Evolutionary conservation across 1,284 basidiomycete species (phyloP), one percentile per base, ranked within the genome.

Genomic region (Takashimella tepidaria): DNA sequence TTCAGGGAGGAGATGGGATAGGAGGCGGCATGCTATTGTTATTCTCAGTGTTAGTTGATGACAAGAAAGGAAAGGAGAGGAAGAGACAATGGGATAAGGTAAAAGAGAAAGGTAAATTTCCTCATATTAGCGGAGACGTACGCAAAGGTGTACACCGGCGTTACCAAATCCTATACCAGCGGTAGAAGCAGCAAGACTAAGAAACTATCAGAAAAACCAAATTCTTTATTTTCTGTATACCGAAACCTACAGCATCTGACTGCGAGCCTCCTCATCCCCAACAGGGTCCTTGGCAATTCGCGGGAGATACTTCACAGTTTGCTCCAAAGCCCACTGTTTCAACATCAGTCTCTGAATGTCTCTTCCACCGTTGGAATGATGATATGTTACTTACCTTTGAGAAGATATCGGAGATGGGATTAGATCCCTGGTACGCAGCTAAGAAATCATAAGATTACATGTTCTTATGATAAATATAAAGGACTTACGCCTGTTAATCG

Each of bases 151-250:
- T 4, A 96, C 92, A 26, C 92, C 92, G 2, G 79, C 92, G 68
- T 95, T 96, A 37, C 93, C 93, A 66, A 97, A 97, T 0, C 92
- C 92, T 55, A 96, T 95, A 46, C 92, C 93, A 57, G 92, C 92
- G 59, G 93, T 72, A n/a, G 70, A 72, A 19, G 72, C 66, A 10
- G 72, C 72, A 24, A 74, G 61, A 31, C 64, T 66, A 44, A 1
- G 10, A 2, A 22, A 43, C 40, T n/a, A 77, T 52, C 41, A 47
- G 31, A 20, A 40, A 16, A 25, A 37, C n/a, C n/a, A n/a, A n/a
- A n/a, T n/a, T n/a, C n/a, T n/a, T n/a, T 21, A 5, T 51, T 43
- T 46, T 19, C 41, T 24, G 21, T 26, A 26, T 21, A 6, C 60
- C 64, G 43, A n/a, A n/a, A 57, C 82, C 56, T 75, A 89, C 84